Conservation (phyloP, 1,284 basidiomycete genomes). For the Cryptococcus deneoformans region DNA sequence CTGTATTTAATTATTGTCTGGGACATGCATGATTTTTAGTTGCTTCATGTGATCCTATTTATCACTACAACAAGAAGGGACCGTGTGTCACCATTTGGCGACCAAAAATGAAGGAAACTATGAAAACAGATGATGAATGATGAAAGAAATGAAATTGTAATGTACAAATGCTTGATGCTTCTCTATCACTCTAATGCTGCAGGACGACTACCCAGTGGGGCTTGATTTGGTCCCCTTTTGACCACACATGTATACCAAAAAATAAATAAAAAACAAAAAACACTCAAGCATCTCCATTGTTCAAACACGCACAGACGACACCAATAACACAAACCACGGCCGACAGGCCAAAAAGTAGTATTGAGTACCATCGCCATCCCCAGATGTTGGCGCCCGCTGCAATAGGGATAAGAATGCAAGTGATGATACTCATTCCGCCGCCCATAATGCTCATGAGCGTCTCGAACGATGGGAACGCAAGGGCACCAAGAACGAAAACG, state of each 20-base stretch:
- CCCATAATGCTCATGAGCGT: constrained; percentile 84
- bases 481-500: constrained; percentile 66
- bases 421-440: constrained; percentile 72
- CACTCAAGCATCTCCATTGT: neutral
- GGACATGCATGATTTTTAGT: too few relatives aligned
- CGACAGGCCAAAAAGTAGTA: constrained; percentile 52
- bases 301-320: constrained; percentile 60
- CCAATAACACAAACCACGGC: constrained; percentile 69
- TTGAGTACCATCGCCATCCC: constrained; percentile 57
- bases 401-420: constrained; percentile 76
- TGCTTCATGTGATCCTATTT: too few relatives aligned
- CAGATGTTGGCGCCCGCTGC: constrained; percentile 55
- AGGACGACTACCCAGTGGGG: too few relatives aligned
- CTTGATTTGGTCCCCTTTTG: neutral
- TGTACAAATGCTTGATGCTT: too few relatives aligned
- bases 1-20: too few relatives aligned
- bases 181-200: too few relatives aligned
- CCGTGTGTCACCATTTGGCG: too few relatives aligned
- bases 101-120: too few relatives aligned
- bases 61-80: too few relatives aligned
- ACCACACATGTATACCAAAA: too few relatives aligned
- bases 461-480: constrained; percentile 71
- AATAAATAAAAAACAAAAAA: neutral
- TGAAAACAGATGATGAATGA: too few relatives aligned
- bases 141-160: too few relatives aligned